Conservation (phyloP, 1,284 basidiomycete genomes). For the Marasmius oreades region DNA sequence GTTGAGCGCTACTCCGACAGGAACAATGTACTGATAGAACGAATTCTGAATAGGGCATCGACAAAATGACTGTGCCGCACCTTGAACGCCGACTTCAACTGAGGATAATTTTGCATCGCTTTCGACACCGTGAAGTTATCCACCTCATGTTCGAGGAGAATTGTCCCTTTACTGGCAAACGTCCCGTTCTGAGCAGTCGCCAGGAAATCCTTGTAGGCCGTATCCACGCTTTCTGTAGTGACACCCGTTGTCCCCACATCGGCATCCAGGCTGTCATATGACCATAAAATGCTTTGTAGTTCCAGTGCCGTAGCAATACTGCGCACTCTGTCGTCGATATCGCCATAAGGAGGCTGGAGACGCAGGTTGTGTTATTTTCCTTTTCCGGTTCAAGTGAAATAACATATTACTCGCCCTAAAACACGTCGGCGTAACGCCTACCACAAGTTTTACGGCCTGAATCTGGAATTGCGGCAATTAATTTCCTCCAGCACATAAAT, state of each 20-base stretch:
- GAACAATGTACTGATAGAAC: slow-evolving; percentile 38
- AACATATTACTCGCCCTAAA: slow-evolving; percentile 44
- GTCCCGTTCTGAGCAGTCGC: slow-evolving; percentile 33
- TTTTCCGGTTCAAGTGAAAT: not conserved
- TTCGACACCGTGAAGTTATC: slow-evolving; percentile 21
- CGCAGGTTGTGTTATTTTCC: not conserved
- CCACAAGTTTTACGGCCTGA: slow-evolving; percentile 44
- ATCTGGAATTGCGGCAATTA: slow-evolving; percentile 28
- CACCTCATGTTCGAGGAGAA: slow-evolving; percentile 35
- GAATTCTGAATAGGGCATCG: not conserved
- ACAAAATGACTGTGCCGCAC: slow-evolving; percentile 19
- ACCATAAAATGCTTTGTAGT: slow-evolving; percentile 59
- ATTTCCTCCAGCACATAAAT: not conserved
- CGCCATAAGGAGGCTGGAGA: slow-evolving; percentile 54
- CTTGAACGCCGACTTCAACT: slow-evolving; percentile 37
- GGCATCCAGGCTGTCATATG: slow-evolving; percentile 62
- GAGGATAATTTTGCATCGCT: slow-evolving; percentile 21
- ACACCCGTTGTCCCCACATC: slow-evolving; percentile 49
- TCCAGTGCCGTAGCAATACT: slow-evolving; percentile 57
- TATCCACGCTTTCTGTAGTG: slow-evolving; percentile 38
- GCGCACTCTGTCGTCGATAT: slow-evolving; percentile 68
- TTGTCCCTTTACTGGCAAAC: slow-evolving; percentile 39
- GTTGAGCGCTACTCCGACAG: slow-evolving; percentile 45
- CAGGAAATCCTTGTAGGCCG: slow-evolving; percentile 39
- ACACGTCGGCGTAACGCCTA: slow-evolving; percentile 65